Conservation (phyloP, 2,329 filamentous ascomycete genomes). For the Talaromyces rugulosus region DNA sequence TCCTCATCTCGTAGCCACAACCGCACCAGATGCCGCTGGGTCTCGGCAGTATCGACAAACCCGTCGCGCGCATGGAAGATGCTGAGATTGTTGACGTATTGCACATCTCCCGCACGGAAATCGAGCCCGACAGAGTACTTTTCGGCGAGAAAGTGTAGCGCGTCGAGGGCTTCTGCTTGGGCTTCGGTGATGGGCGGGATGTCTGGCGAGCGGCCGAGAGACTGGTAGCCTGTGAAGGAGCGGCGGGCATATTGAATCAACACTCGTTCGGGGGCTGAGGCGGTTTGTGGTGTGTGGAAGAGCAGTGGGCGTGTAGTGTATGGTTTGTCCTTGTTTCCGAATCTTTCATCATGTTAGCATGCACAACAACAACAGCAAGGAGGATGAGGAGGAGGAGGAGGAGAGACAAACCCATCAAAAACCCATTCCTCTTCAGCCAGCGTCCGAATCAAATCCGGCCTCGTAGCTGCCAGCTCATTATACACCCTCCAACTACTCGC, state of each 20-base stretch:
- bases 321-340: slow-evolving; percentile 45
- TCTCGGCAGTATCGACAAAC: slow-evolving; percentile 37
- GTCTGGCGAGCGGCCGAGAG: slow-evolving; percentile 36
- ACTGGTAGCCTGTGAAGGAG: slow-evolving; percentile 50
- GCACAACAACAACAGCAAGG: background rate
- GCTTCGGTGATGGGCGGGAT: slow-evolving; percentile 50
- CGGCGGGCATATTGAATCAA: slow-evolving; percentile 59
- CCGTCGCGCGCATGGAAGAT: slow-evolving; percentile 49
- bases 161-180: slow-evolving; percentile 51
- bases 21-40: slow-evolving; percentile 45
- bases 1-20: slow-evolving; percentile 48
- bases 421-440: slow-evolving; percentile 48
- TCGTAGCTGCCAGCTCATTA: slow-evolving; percentile 49
- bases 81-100: slow-evolving; percentile 51
- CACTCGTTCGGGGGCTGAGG: slow-evolving; percentile 48
- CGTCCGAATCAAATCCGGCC: slow-evolving; percentile 52
- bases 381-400: background rate
- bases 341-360: slow-evolving; percentile 35
- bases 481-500: slow-evolving; percentile 53
- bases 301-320: slow-evolving; percentile 42
- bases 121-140: slow-evolving; percentile 39
- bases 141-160: slow-evolving; percentile 48
- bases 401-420: slow-evolving; percentile 33
- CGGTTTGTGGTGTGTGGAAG: slow-evolving; percentile 51
- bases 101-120: slow-evolving; percentile 48